Conservation (phyloP, 441 rosid genomes). For the Euphorbia neoarborescens region DNA sequence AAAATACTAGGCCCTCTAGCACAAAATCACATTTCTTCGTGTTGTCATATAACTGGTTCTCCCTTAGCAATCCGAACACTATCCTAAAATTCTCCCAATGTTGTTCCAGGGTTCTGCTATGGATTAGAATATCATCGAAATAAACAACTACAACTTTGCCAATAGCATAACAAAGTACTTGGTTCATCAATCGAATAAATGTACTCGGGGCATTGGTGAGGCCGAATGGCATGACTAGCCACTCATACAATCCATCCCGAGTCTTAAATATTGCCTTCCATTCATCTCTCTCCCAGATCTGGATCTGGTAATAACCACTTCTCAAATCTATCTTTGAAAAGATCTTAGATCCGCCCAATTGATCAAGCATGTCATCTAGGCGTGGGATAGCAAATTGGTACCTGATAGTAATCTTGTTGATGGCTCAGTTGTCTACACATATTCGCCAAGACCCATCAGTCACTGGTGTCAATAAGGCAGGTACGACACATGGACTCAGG, state of each 20-base stretch:
- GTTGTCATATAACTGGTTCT: background rate
- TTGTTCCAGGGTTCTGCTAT: background rate
- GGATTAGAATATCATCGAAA: too few relatives aligned
- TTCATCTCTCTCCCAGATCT: background rate
- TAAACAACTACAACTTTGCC: too few relatives aligned
- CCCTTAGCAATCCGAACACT: background rate
- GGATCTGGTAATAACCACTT: background rate
- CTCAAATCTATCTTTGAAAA: background rate
- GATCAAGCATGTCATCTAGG: background rate
- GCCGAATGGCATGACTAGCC: too few relatives aligned
- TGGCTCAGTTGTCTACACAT: background rate
- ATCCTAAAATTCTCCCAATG: background rate
- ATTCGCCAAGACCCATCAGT: background rate
- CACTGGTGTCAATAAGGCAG: background rate
- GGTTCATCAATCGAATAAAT: too few relatives aligned
- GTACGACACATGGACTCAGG: background rate
- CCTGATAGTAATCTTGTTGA: background rate
- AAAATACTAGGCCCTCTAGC: background rate
- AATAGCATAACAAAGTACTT: too few relatives aligned
- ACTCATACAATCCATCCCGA: background rate
- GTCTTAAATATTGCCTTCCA: background rate
- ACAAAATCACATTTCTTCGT: background rate
- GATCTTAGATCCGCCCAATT: background rate
- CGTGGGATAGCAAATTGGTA: too few relatives aligned
- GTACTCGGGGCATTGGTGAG: too few relatives aligned